Percentiles rank a stretch among this genome's conserved stretches.
Conservation (phyloP, 306 rosid genomes). For the Dalbergia cultrata region DNA sequence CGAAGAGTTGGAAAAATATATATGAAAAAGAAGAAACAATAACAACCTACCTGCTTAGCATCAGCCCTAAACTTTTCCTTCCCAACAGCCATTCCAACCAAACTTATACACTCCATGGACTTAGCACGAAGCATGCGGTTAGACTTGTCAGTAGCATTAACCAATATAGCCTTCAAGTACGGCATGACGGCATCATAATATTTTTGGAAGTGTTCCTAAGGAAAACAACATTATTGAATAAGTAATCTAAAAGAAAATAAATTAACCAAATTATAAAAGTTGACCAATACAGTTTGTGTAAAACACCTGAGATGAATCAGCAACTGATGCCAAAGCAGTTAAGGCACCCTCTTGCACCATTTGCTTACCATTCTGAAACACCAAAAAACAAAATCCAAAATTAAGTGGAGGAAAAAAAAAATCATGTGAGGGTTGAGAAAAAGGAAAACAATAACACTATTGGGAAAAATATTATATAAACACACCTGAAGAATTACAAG, state of each 20-base stretch:
- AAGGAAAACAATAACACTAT: neutral
- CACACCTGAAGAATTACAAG: conserved; percentile 95
- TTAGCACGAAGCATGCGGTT: conserved; percentile 99
- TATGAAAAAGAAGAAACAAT: neutral
- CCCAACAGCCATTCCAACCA: conserved; percentile 99
- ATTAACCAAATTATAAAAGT: conserved; percentile 34
- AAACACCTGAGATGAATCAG: conserved; percentile 98
- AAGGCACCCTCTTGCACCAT: conserved; percentile 99
- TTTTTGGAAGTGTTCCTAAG: conserved; percentile 93
- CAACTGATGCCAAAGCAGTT: conserved; percentile 98
- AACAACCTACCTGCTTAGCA: conserved; percentile 85
- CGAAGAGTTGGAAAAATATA: neutral
- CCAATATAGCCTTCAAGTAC: conserved; percentile 90
- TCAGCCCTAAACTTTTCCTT: conserved; percentile 98
- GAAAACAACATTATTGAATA: conserved; percentile 31
- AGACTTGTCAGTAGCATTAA: conserved; percentile 96
- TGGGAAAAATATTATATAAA: neutral
- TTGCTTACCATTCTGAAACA: conserved; percentile 89
- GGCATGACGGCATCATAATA: conserved; percentile 99
- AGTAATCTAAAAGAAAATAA: conserved; percentile 37
- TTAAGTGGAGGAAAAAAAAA: neutral
- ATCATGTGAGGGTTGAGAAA: conserved; percentile 8
- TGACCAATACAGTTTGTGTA: conserved; percentile 1
- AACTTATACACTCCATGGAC: conserved; percentile 99
- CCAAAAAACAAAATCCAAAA: conserved; percentile 25